Conservation (phyloP, 192 early-diverging fungal genomes). For the Mortierella antarctica region DNA sequence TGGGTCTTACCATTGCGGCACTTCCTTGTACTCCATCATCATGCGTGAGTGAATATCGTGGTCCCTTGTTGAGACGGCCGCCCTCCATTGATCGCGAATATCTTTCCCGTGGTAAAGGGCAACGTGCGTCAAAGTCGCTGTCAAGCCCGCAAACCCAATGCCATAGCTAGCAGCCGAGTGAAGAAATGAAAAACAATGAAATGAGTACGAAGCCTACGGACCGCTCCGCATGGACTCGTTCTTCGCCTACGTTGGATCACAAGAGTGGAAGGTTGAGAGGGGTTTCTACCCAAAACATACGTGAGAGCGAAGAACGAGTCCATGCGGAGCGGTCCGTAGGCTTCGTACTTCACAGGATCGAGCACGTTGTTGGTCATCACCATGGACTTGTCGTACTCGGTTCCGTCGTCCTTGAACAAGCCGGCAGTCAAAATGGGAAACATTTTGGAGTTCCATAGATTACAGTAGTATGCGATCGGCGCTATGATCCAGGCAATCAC, state of each 20-base stretch:
- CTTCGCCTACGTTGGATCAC: conserved; percentile 3
- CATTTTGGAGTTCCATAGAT: conserved; percentile 49
- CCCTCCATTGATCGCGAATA: conserved; percentile 59
- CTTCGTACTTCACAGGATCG: conserved; percentile 25
- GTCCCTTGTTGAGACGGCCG: conserved; percentile 41
- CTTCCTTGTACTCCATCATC: conserved; percentile 80
- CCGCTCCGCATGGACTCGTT: conserved; percentile 36
- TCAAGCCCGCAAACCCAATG: conserved; percentile 65
- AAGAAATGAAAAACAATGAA: background rate
- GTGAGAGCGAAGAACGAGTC: conserved; percentile 39
- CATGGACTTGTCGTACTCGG: conserved; percentile 17
- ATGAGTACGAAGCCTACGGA: conserved; percentile 26
- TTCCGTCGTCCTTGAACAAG: conserved; percentile 29
- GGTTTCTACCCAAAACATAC: conserved; percentile 8
- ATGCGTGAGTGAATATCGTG: conserved; percentile 76
- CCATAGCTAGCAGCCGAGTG: conserved; percentile 45
- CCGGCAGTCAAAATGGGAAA: conserved; percentile 50
- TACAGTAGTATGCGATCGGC: conserved; percentile 47
- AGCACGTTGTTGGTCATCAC: conserved; percentile 34
- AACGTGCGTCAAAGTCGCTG: conserved; percentile 67
- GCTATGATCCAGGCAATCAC: conserved; percentile 50
- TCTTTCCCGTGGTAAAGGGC: conserved; percentile 69
- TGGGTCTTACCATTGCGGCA: conserved; percentile 71
- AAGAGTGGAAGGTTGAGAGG: no score
- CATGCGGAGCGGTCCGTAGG: conserved; percentile 29